Conservation (phyloP, 2,329 filamentous ascomycete species). For the Cordyceps pruinosa region DNA sequence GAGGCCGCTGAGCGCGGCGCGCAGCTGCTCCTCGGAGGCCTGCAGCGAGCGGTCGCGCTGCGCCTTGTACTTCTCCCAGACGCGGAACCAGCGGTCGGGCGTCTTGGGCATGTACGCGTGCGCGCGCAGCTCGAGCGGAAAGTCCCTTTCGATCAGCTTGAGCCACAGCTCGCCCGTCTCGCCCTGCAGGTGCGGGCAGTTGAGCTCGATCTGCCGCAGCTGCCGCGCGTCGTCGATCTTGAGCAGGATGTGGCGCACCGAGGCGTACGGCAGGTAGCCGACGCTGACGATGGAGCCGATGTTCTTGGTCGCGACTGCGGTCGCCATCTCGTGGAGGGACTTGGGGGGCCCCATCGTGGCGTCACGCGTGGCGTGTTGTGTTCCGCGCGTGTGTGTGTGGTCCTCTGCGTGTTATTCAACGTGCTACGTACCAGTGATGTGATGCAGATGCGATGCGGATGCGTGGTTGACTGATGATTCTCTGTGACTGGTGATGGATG, state of each 20-base stretch:
- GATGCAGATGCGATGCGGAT: too few species aligned
- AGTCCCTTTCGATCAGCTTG: conserved; percentile 69
- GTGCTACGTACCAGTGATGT: too few species aligned
- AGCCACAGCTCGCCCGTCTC: conserved; percentile 70
- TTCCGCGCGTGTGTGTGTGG: too few species aligned
- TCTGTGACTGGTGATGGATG: too few species aligned
- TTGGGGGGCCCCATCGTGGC: conserved; percentile 34
- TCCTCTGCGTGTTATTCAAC: too few species aligned
- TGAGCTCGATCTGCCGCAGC: conserved; percentile 65
- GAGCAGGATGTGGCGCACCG: conserved; percentile 58
- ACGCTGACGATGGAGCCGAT: conserved; percentile 57
- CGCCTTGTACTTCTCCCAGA: conserved; percentile 64
- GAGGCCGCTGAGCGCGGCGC: conserved; percentile 49
- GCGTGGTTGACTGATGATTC: too few species aligned
- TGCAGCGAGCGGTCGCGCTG: conserved; percentile 52
- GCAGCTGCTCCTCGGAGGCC: conserved; percentile 53
- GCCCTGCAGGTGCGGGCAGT: conserved; percentile 68
- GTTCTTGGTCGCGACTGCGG: conserved; percentile 45
- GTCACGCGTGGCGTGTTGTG: neutral
- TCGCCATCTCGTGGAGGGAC: conserved; percentile 46
- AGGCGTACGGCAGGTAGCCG: conserved; percentile 60
- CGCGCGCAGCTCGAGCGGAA: conserved; percentile 55
- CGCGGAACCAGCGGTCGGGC: conserved; percentile 65
- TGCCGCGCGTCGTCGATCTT: conserved; percentile 68
- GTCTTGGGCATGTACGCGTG: conserved; percentile 60